Base-by-base conservation (phyloP, 2,329 filamentous ascomycete species). In the Fusarium anthophilum region DNA sequence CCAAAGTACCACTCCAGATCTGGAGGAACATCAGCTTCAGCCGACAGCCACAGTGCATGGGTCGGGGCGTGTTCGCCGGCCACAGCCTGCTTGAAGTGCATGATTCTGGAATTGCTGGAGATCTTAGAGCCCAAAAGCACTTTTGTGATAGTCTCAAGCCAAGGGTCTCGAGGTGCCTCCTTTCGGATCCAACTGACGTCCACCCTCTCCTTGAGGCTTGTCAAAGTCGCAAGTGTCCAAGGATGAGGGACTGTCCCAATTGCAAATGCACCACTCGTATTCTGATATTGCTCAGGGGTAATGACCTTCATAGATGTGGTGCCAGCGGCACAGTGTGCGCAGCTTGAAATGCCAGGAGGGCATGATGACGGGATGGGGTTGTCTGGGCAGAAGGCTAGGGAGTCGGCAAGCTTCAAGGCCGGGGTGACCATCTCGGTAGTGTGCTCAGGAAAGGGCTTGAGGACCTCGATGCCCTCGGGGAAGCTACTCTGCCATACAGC, bases 201-300 rank as follows among this genome's bases (percentile, higher is more conserved):
- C 55, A 94, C 84, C 4, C 87, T 84, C 6, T 90, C 86, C 45
- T 89, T 87, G 66, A 90, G 87, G 72, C 90, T 87, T 66, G 90
- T 87, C 24, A 98, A 85, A 18, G 91, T 89, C 61, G 91, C 89
- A 47, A 94, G 87, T 3, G 95, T 98, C 85, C 95, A 97, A 0
- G 96, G 96, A 80, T 99, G 96, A 1, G 96, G 96, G 18, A 98
- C 92, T 2, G 91, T 93, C 67, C 93, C 95, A 72, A 99, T 93
- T 6, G 93, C 94, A 84, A 95, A 98, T 22, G 92, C 80, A 4
- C 86, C 87, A 20, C 91, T 91, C 9, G 87, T 88, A 81, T 98
- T 98, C 63, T 88, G 88, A 82, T 94, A 96, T 24, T 87, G 84
- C 7, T 88, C 83, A 6, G 91, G 89, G 2, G 91, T 92, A n/a